phyloP scores from a whole-genome alignment of 2,329 filamentous ascomycete species.

The Fusarium sp. region DNA sequence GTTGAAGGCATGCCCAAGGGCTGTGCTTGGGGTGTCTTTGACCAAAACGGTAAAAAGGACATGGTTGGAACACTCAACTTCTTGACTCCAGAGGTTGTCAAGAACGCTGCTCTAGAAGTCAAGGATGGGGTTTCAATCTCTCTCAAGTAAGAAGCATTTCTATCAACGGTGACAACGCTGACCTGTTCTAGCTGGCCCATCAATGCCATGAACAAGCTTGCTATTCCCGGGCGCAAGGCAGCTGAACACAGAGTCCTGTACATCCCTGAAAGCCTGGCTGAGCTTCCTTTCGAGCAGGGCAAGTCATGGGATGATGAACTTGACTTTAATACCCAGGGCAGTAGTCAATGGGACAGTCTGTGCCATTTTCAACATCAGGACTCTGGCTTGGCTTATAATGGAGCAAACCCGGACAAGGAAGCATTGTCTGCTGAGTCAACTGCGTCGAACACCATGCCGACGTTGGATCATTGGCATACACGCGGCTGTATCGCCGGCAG shows the following conservation, averaged over 20 bases:
- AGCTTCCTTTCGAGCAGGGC: slow-evolving; percentile 25
- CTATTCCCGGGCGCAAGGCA: slow-evolving; percentile 19
- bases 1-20: slow-evolving; percentile 59
- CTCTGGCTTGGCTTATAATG: slow-evolving; percentile 62
- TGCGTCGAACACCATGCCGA: slow-evolving; percentile 46
- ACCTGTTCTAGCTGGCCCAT: slow-evolving; percentile 20
- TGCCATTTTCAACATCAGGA: slow-evolving; percentile 57
- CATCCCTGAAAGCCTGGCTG: slow-evolving; percentile 40
- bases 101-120: slow-evolving; percentile 39
- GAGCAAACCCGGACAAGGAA: slow-evolving; percentile 52
- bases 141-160: slow-evolving; percentile 56
- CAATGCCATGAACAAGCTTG: slow-evolving; percentile 45
- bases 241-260: slow-evolving; percentile 52
- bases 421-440: slow-evolving; percentile 40
- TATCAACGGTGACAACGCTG: background rate
- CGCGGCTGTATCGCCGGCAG: slow-evolving; percentile 48
- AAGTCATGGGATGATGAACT: slow-evolving; percentile 60
- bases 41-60: slow-evolving; percentile 59
- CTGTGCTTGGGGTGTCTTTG: slow-evolving; percentile 65
- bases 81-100: slow-evolving; percentile 57
- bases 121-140: slow-evolving; percentile 61
- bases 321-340: slow-evolving; percentile 66
- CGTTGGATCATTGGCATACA: slow-evolving; percentile 63
- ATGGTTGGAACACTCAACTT: slow-evolving; percentile 64
- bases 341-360: slow-evolving; percentile 68